Percentiles rank a stretch among this genome's conserved stretches.
These are phyloP conservation scores for Coccomyxa sp. DNA, from an alignment of 139 green algal species.

Conservation along the genomic window DNA sequence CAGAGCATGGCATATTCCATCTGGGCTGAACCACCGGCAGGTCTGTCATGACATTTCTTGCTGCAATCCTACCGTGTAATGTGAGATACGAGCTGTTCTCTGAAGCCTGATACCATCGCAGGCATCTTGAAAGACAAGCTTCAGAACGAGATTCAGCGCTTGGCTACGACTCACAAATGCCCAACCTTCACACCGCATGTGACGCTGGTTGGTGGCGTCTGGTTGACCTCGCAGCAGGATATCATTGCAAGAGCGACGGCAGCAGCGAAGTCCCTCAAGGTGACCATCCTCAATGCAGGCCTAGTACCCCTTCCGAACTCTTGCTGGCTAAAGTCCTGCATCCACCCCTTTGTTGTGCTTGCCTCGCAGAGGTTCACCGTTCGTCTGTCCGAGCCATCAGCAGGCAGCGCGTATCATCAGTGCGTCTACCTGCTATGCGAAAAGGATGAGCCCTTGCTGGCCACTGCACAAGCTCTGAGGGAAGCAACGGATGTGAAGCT, in stretches of 20 bases:
- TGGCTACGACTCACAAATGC: neutral
- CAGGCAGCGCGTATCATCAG: neutral
- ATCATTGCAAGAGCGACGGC: neutral
- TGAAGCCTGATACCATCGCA: neutral
- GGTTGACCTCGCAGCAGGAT: neutral
- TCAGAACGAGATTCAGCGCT: neutral
- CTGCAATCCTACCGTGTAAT: neutral
- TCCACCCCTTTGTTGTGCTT: no score
- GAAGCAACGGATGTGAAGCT: neutral
- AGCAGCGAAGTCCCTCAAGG: neutral
- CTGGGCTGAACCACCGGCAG: neutral
- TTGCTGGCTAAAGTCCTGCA: neutral
- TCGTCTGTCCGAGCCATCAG: neutral
- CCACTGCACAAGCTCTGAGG: neutral
- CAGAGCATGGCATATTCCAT: neutral
- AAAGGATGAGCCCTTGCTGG: neutral
- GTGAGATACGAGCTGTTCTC: neutral
- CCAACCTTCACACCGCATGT: neutral
- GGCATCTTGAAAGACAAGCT: neutral
- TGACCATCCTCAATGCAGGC: neutral
- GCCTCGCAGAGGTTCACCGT: neutral
- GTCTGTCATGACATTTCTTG: neutral
- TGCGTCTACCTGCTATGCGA: neutral
- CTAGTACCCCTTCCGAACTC: neutral
- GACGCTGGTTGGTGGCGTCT: neutral